Evolutionary conservation across 331 rosid genomes (phyloP), one percentile per base, ranked within the genome.

Genomic region (Saraca asoca): DNA sequence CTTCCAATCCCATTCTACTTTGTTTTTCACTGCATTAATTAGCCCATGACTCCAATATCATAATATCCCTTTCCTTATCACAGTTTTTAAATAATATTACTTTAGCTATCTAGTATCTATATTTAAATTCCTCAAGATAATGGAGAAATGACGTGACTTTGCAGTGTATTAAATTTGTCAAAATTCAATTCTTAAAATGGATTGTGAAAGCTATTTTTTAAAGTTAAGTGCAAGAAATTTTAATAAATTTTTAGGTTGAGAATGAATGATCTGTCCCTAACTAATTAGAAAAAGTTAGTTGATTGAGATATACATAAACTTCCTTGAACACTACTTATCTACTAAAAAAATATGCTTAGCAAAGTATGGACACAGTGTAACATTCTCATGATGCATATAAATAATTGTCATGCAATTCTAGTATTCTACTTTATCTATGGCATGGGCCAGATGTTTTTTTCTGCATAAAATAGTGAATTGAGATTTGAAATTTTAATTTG

Each of bases 1-100:
- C 56, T 71, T 83, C 65, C 85, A 65, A 78, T 68, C 79, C 5
- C 51, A 14, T 53, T 62, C 3, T 39, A 34, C 68, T 16, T 71
- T 57, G 70, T 56, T 63, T 56, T 70, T 45, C 45, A 24, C 71
- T 11, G 5, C 62, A 64, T 51, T 43, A n/a, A 15, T 51, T 37
- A 17, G 45, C 33, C 54, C 13, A n/a, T 17, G 14, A 10, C 35
- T 55, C 63, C 41, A 43, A 39, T 39, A 9, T 6, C 31, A 24
- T 3, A 39, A 63, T 38, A 2, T 68, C 37, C 5, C 44, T 76
- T 41, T 64, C 51, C 41, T 39, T 6, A 5, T 24, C 37, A 16
- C 24, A 9, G 16, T 18, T 24, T 24, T 24, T 24, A 24, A 24
- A 24, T 24, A 24, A 34, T 48, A 64, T 72, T 37, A 39, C 65